Conservation (phyloP, 805 yeast genomes). For the Sugiyamaella marilandica region DNA sequence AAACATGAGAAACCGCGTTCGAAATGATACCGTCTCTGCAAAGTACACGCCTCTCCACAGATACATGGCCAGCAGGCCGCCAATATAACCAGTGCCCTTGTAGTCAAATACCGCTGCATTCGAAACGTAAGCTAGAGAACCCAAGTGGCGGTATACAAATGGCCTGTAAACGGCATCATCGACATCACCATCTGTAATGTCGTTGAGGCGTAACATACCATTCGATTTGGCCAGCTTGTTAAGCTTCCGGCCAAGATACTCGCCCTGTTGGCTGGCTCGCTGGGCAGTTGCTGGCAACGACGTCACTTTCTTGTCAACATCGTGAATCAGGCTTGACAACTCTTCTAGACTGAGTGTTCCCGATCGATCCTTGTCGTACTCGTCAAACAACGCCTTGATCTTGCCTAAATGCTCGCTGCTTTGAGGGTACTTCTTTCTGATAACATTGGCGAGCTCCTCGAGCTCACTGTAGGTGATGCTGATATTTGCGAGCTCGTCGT, state of each 20-base stretch:
- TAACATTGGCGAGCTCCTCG: constrained; percentile 43
- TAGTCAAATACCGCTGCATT: constrained; percentile 67
- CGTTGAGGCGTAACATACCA: constrained; percentile 41
- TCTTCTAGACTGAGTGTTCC: constrained; percentile 54
- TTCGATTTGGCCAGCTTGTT: constrained; percentile 47
- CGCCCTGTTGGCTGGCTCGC: constrained; percentile 68
- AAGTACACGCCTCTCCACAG: constrained; percentile 69
- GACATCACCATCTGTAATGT: constrained; percentile 48
- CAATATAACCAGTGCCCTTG: constrained; percentile 55
- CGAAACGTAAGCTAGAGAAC: constrained; percentile 64
- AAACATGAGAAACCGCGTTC: constrained; percentile 58
- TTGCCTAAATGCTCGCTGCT: constrained; percentile 52
- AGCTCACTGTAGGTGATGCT: constrained; percentile 46
- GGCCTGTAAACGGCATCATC: constrained; percentile 55
- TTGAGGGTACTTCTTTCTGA: constrained; percentile 51
- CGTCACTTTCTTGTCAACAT: constrained; percentile 58
- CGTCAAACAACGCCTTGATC: constrained; percentile 47
- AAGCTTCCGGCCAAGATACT: constrained; percentile 57
- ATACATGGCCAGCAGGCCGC: constrained; percentile 67
- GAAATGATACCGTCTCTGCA: constrained; percentile 59
- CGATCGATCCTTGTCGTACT: constrained; percentile 43
- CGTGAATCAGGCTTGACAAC: constrained; percentile 45
- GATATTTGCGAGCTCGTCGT: constrained; percentile 48
- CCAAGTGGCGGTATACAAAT: constrained; percentile 58
- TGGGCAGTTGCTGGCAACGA: constrained; percentile 73